Conservation (phyloP, 768 basidiomycete species). For the Mycena amicta region DNA sequence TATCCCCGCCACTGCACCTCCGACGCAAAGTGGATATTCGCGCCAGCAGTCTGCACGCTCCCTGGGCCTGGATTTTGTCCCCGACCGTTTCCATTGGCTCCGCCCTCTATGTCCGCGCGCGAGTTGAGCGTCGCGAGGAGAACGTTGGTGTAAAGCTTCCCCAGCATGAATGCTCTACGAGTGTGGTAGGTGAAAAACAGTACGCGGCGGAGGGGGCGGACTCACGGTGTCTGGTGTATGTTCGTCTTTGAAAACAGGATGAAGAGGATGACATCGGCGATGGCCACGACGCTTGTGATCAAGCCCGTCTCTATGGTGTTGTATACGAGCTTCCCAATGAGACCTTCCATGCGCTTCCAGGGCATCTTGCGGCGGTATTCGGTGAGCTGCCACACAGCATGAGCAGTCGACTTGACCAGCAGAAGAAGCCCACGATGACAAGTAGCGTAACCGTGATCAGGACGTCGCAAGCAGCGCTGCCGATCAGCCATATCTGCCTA, state of each 20-base stretch:
- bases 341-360: neutral
- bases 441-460: constrained; percentile 8
- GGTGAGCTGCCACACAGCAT: neutral
- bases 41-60: neutral
- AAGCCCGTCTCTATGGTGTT: neutral
- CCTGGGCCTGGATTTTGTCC: neutral
- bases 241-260: neutral
- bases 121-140: constrained; percentile 1
- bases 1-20: neutral
- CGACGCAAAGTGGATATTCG: neutral
- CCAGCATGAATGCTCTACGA: neutral
- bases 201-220: neutral
- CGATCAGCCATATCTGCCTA: constrained; percentile 18
- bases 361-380: constrained; percentile 1
- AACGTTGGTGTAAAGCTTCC: constrained; percentile 1
- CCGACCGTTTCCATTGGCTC: neutral
- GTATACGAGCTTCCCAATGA: neutral
- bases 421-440: constrained; percentile 4
- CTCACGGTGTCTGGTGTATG: neutral
- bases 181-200: neutral
- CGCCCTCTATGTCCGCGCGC: neutral
- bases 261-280: constrained; percentile 1
- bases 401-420: too few species aligned
- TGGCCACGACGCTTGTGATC: constrained; percentile 1
- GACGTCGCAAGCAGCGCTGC: constrained; percentile 8